These are phyloP conservation scores for Manihot esculenta DNA, from an alignment of 441 rosid genomes.

Conservation along the genomic window DNA sequence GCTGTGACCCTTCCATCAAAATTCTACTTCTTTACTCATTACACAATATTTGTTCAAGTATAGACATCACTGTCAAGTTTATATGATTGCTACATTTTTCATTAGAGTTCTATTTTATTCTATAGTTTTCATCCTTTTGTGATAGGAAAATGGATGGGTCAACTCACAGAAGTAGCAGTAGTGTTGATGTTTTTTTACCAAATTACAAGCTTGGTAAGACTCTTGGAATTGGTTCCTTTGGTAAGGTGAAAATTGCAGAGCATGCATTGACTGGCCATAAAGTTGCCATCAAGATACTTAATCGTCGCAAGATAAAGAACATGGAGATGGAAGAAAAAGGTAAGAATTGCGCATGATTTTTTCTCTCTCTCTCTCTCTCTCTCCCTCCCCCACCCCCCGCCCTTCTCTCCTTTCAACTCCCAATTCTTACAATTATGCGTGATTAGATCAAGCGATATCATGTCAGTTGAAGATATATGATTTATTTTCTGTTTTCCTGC, in stretches of 20 bases:
- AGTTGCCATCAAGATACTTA: slow-evolving; percentile 96
- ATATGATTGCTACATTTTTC: background rate
- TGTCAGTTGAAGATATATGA: background rate
- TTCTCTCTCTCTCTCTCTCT: background rate
- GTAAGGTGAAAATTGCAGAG: slow-evolving; percentile 95
- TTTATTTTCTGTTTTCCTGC: slow-evolving; percentile 1
- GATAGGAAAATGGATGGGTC: slow-evolving; percentile 72
- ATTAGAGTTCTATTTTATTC: background rate
- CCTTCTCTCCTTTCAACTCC: no score
- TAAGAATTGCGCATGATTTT: slow-evolving; percentile 11
- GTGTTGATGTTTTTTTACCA: slow-evolving; percentile 52
- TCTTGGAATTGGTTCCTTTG: slow-evolving; percentile 94
- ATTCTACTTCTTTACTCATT: background rate
- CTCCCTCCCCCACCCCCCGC: no score
- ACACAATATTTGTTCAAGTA: background rate
- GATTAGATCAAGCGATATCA: background rate
- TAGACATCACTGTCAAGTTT: background rate
- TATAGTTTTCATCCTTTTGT: background rate
- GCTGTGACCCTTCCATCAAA: background rate
- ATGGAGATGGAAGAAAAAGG: slow-evolving; percentile 99
- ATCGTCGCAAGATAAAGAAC: slow-evolving; percentile 84
- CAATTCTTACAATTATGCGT: background rate
- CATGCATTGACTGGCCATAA: slow-evolving; percentile 89
- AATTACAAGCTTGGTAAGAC: slow-evolving; percentile 94
- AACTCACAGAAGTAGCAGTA: slow-evolving; percentile 47